A percentile compares a stretch with the other conserved stretches of the same genome.
These are phyloP conservation scores for Discostella stelligera DNA, from an alignment of 352 stramenopile genomes.

Conservation along the genomic window DNA sequence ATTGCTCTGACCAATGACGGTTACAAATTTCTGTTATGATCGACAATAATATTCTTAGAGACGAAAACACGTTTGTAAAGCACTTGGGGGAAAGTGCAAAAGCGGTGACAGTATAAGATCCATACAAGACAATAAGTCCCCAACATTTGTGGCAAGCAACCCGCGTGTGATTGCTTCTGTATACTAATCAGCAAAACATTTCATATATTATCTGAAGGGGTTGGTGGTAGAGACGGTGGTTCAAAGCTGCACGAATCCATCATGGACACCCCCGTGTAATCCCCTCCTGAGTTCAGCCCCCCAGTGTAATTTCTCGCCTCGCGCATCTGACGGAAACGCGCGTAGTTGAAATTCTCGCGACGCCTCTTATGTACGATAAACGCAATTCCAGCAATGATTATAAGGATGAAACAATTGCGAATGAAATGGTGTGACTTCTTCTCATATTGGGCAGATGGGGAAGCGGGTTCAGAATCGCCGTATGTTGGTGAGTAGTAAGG, in stretches of 20 bases:
- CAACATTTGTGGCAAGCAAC: no score
- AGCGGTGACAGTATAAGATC: no score
- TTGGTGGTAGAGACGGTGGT: constrained; percentile 67
- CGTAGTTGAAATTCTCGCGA: constrained; percentile 62
- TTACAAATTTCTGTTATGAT: no score
- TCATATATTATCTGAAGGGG: constrained; percentile 38
- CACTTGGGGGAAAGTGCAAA: no score
- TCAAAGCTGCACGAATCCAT: constrained; percentile 61
- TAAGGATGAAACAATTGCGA: constrained; percentile 53
- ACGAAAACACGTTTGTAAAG: no score
- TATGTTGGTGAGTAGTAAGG: constrained; percentile 48
- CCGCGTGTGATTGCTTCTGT: neutral
- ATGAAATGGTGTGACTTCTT: constrained; percentile 60
- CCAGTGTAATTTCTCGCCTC: constrained; percentile 40
- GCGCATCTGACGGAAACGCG: constrained; percentile 62
- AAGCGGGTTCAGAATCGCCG: constrained; percentile 22
- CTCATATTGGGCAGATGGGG: constrained; percentile 17
- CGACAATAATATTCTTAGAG: no score
- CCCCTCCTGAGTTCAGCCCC: constrained; percentile 43
- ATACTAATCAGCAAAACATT: constrained; percentile 21
- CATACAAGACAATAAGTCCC: no score
- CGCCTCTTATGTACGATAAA: constrained; percentile 64
- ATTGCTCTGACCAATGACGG: no score
- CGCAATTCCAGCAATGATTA: constrained; percentile 34
- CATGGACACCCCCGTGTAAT: constrained; percentile 58